Conservation (phyloP, 768 basidiomycete species). For the Rossbeevera mucosa region DNA sequence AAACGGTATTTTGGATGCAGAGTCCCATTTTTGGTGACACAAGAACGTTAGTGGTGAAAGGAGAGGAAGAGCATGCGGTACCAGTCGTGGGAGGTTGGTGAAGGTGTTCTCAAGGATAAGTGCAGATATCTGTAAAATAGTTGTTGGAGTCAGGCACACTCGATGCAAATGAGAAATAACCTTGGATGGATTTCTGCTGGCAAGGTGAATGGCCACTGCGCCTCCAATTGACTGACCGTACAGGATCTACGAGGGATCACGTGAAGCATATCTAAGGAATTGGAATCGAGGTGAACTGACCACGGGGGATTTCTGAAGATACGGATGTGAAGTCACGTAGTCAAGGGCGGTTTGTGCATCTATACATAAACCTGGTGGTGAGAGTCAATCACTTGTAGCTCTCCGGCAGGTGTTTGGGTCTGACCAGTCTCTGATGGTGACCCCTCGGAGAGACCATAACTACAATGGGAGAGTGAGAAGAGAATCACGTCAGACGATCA, state of each 20-base stretch:
- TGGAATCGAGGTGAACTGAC: constrained; percentile 36
- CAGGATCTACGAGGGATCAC: constrained; percentile 45
- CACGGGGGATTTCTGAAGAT: constrained; percentile 61
- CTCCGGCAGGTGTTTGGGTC: not conserved
- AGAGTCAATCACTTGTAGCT: not conserved
- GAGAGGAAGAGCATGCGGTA: constrained; percentile 75
- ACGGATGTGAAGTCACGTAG: constrained; percentile 60
- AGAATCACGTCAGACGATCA: not conserved
- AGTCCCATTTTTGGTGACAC: constrained; percentile 88
- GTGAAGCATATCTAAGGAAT: not conserved
- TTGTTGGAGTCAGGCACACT: not conserved
- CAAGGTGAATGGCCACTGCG: constrained; percentile 86
- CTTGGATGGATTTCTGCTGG: constrained; percentile 67
- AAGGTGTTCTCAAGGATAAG: constrained; percentile 94
- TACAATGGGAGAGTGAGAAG: constrained; percentile 23
- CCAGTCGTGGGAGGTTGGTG: constrained; percentile 72
- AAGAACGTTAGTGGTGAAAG: constrained; percentile 72
- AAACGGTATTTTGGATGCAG: constrained; percentile 55
- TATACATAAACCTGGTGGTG: constrained; percentile 57
- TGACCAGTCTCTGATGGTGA: constrained; percentile 79
- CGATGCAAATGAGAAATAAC: constrained; percentile 31
- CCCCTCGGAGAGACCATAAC: constrained; percentile 88
- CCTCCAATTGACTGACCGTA: constrained; percentile 91
- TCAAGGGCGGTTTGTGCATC: constrained; percentile 85
- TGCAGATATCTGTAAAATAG: constrained; percentile 54